Evolutionary conservation across 73 alveolate genomes (phyloP).

Genomic region (Stentor roeselii): DNA sequence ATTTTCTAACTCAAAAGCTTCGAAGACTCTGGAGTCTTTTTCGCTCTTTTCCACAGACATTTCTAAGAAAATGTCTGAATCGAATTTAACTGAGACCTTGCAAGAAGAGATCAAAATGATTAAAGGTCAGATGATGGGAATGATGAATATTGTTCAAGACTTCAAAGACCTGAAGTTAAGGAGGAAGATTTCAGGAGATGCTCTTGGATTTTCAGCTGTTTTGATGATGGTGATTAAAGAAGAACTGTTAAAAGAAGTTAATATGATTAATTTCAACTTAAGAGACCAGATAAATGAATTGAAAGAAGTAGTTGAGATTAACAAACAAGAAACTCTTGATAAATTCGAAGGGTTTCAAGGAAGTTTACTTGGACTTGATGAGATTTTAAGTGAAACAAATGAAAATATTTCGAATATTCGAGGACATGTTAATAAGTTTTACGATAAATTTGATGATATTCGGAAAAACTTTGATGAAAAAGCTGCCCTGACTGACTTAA

Average conservation of each 20-base stretch:
- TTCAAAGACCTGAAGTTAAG: not conserved
- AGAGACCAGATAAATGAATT: not conserved
- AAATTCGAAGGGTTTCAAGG: not conserved
- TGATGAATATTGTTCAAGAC: not conserved
- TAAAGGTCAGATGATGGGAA: too few species aligned
- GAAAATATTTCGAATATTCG: not conserved
- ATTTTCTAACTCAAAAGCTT: constrained; percentile 42
- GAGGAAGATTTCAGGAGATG: not conserved
- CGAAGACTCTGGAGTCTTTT: constrained; percentile 21
- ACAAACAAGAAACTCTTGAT: not conserved
- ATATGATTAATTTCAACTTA: not conserved
- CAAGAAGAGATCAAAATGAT: not conserved
- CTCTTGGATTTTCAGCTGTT: not conserved
- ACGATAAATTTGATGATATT: not conserved
- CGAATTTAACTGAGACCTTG: not conserved
- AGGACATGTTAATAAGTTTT: not conserved
- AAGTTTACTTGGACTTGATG: not conserved
- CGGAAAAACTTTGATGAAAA: not conserved
- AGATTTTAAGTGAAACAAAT: too few species aligned
- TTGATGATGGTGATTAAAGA: not conserved
- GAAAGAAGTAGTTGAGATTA: not conserved
- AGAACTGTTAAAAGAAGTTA: not conserved
- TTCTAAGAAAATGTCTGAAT: not conserved
- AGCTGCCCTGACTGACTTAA: not conserved
- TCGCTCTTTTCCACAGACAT: too few species aligned